A percentile compares a stretch with the other conserved stretches of the same genome.
Conservation (phyloP, 768 basidiomycete species). For the Leccinum barrowsii region DNA sequence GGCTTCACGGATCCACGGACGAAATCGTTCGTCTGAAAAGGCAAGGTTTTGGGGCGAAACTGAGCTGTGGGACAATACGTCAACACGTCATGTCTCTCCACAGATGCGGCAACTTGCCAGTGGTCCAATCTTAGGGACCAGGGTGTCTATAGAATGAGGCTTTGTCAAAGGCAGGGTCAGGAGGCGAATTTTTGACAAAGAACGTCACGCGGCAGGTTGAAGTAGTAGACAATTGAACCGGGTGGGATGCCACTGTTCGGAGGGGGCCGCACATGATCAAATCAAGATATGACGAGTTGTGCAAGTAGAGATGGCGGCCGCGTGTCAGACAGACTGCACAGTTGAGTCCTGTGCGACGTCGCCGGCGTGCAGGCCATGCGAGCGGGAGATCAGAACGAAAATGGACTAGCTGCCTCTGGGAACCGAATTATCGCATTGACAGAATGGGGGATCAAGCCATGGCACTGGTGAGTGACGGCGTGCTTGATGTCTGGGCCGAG, state of each 20-base stretch:
- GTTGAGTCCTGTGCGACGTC: conserved; percentile 8
- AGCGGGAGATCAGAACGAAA: conserved; percentile 13
- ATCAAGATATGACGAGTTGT: conserved; percentile 2
- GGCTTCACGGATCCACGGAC: conserved; percentile 11
- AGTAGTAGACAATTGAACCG: conserved; percentile 12
- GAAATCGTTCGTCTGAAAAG: conserved; percentile 2
- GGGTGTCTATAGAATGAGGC: not conserved
- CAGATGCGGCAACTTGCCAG: conserved; percentile 16
- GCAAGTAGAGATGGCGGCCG: not conserved
- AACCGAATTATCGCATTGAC: conserved; percentile 10
- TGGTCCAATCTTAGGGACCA: conserved; percentile 6
- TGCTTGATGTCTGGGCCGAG: conserved; percentile 8
- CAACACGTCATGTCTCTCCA: conserved; percentile 24
- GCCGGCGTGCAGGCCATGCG: conserved; percentile 17
- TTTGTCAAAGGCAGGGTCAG: conserved; percentile 16
- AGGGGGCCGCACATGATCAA: conserved; percentile 5
- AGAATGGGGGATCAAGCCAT: conserved; percentile 14
- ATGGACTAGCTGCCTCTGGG: conserved; percentile 11
- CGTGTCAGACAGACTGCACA: conserved; percentile 17
- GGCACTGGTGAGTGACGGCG: not conserved
- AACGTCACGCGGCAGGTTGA: conserved; percentile 20
- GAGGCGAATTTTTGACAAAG: not conserved
- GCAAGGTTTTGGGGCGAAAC: conserved; percentile 11
- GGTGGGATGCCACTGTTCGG: not conserved
- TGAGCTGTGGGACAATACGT: conserved; percentile 15